Conservation (phyloP, 768 basidiomycete genomes). For the Mycena albidolilacea region DNA sequence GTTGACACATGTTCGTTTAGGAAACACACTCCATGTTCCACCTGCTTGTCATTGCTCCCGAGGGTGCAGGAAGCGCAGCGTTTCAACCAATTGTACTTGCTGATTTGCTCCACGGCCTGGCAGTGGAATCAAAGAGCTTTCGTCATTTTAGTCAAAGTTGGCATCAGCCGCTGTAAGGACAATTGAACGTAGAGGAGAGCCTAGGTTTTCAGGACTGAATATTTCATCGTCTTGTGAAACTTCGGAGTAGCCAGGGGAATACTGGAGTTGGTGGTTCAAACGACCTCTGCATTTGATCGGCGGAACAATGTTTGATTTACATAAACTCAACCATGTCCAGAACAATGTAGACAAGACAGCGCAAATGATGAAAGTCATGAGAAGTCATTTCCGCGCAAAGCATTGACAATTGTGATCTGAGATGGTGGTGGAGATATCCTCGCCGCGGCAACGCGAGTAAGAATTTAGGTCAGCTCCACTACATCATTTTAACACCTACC, state of each 20-base stretch:
- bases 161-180: background rate
- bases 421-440: background rate
- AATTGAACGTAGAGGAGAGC: background rate
- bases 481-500: too few relatives aligned
- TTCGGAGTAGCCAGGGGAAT: background rate
- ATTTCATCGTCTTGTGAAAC: background rate
- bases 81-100: background rate
- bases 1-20: background rate
- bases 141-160: background rate
- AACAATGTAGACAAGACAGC: conserved; percentile 3
- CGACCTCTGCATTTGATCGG: background rate
- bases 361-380: background rate
- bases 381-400: background rate
- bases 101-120: background rate
- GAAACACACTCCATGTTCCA: too few relatives aligned
- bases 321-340: background rate
- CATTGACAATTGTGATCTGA: background rate
- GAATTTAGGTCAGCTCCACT: too few relatives aligned
- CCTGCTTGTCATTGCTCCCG: background rate
- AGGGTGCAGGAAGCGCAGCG: background rate
- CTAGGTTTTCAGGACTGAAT: background rate
- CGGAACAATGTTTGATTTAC: conserved; percentile 3
- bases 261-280: background rate
- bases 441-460: too few relatives aligned
- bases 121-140: background rate